Conservation (phyloP, 2,329 filamentous ascomycete species). For the Cylindrodendrum hubeiense region DNA sequence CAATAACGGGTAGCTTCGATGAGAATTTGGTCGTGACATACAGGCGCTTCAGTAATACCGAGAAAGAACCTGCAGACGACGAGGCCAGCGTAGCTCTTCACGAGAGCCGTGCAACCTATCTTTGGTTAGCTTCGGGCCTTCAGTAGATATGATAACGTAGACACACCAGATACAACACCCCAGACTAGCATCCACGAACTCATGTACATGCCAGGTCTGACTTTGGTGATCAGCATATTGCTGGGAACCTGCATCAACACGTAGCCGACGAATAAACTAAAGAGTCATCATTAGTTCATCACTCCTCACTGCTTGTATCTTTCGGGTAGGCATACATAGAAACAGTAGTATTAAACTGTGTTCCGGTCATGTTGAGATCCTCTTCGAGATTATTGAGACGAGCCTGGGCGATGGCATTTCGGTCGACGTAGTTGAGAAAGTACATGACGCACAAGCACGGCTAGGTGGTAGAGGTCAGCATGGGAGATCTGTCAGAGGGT, state of each 20-base stretch:
- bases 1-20: neutral
- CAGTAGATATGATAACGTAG: no score
- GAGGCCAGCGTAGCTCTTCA: conserved; percentile 50
- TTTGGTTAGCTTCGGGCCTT: neutral
- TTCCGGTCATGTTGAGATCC: conserved; percentile 66
- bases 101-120: conserved; percentile 51
- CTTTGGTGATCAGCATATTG: conserved; percentile 58
- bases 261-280: conserved; percentile 56
- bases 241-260: conserved; percentile 56
- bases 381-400: conserved; percentile 60
- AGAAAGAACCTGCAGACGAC: conserved; percentile 54
- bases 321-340: conserved; percentile 47
- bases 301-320: no score
- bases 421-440: conserved; percentile 58
- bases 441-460: conserved; percentile 56
- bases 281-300: conserved; percentile 8
- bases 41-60: conserved; percentile 54
- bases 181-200: conserved; percentile 56
- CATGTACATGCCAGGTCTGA: conserved; percentile 58
- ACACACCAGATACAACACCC: conserved; percentile 51
- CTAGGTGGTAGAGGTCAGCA: conserved; percentile 33
- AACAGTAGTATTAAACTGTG: conserved; percentile 64
- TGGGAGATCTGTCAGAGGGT: neutral
- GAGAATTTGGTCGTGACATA: conserved; percentile 11
- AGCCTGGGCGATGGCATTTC: conserved; percentile 60